A percentile compares a stretch with the other conserved stretches of the same genome.
Evolutionary conservation across 2,329 filamentous ascomycete genomes (phyloP).

Genomic region (Teratosphaeria nubilosa): DNA sequence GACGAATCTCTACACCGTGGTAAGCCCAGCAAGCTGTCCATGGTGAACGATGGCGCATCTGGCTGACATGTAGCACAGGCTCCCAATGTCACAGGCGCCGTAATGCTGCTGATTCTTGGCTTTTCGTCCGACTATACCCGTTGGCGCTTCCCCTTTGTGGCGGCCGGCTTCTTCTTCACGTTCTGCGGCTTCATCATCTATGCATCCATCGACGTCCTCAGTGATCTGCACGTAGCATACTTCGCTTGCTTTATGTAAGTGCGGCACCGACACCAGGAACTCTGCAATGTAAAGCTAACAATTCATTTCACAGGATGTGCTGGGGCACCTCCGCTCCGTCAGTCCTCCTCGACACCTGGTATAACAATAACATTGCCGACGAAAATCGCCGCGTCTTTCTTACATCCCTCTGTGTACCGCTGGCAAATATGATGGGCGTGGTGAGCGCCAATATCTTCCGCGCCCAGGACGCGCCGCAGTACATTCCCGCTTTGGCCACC

Average conservation of each 20-base stretch:
- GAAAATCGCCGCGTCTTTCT: conserved; percentile 61
- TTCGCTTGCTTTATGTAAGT: conserved; percentile 65
- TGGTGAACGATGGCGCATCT: background rate
- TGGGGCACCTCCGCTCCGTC: conserved; percentile 61
- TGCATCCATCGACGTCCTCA: conserved; percentile 54
- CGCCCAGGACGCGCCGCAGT: conserved; percentile 53
- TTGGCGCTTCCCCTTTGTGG: conserved; percentile 65
- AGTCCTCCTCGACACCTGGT: conserved; percentile 52
- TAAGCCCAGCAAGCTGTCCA: background rate
- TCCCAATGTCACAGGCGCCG: conserved; percentile 64
- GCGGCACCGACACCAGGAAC: background rate
- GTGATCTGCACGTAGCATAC: conserved; percentile 57
- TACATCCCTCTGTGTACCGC: conserved; percentile 61
- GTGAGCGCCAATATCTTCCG: conserved; percentile 60
- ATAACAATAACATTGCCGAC: conserved; percentile 75
- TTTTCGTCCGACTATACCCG: conserved; percentile 58
- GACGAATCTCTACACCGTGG: conserved; percentile 57
- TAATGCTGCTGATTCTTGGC: conserved; percentile 61
- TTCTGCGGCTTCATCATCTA: conserved; percentile 73
- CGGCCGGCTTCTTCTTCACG: conserved; percentile 61
- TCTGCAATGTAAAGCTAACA: background rate
- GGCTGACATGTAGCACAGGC: conserved; percentile 30
- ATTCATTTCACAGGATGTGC: background rate
- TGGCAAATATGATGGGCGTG: conserved; percentile 68
- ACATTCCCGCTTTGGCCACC: conserved; percentile 55